Evolutionary conservation across 345 rosid species (phyloP), one percentile per base, ranked within the genome.

Genomic region (Sonneratia caseolaris): DNA sequence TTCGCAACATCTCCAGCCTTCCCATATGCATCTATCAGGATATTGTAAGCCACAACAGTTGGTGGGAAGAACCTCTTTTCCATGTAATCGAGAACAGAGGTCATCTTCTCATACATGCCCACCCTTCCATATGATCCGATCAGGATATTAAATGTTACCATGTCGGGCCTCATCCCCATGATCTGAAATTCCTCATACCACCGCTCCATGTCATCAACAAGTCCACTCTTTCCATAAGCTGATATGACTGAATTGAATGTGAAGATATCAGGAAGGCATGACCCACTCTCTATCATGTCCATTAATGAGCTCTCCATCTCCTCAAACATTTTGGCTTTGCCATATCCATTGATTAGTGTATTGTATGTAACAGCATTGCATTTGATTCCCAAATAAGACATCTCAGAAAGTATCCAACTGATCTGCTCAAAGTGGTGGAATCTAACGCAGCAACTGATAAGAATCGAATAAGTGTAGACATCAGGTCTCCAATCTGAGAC

Each of bases 121-220:
- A 84, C 77, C 74, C 80, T 91, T 15, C 96, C 97, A 73, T 86
- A 93, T 1, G 92, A 89, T 74, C 76, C 73, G 27, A 89, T 84
- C 75, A 89, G 80, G 73, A 86, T 85, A 81, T 91, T 91, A 65
- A 86, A 88, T 15, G 98, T 93, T 64, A 83, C 82, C 14, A 81
- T 73, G 73, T 89, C 97, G 16, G 93, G 92, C 66, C 57, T 73
- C 74, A 91, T 72, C 70, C 88, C 89, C 97, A 93, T 91, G n/a
- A 88, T 73, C 86, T 87, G 88, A 73, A 91, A 91, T 45, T 88
- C 88, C 32, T 81, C 75, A 53, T 89, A 86, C 97, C 97, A 90
- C 62, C 78, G 84, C 85, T 93, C 89, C 93, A 93, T 86, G 74
- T 87, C 80, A 73, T 76, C 84, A 56, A 81, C 80, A 51, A 79